A percentile compares a stretch with the other conserved stretches of the same genome.
Conservation (phyloP, 225 moss, liverwort and hornwort species). For the Bryum argenteum region DNA sequence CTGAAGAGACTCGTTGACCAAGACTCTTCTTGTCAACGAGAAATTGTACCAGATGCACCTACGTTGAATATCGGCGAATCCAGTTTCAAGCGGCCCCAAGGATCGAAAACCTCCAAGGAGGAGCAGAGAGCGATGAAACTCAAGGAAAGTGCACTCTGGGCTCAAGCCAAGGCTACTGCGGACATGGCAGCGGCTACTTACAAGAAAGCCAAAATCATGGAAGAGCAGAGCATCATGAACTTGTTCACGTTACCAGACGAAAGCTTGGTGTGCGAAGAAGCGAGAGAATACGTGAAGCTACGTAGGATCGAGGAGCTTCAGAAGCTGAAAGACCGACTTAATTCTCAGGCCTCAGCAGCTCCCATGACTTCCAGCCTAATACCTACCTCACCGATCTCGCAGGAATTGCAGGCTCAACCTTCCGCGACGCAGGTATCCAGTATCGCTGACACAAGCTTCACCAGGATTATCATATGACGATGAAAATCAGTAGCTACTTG, state of each 20-base stretch:
- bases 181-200: conserved; percentile 58
- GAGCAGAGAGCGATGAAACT: conserved; percentile 51
- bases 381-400: conserved; percentile 40
- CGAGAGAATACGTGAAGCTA: conserved; percentile 52
- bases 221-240: conserved; percentile 57
- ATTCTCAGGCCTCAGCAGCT: conserved; percentile 33
- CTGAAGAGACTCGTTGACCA: conserved; percentile 46
- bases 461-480: conserved; percentile 44
- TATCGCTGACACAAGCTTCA: conserved; percentile 52
- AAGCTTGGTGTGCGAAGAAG: conserved; percentile 49
- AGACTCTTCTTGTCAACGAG: conserved; percentile 50
- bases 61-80: conserved; percentile 50
- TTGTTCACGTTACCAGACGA: conserved; percentile 53
- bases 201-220: conserved; percentile 52
- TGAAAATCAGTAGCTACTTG: conserved; percentile 28
- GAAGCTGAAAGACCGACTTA: conserved; percentile 50
- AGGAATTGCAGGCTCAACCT: conserved; percentile 48
- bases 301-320: conserved; percentile 52
- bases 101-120: conserved; percentile 52
- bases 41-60: conserved; percentile 39
- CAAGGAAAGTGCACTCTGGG: conserved; percentile 52
- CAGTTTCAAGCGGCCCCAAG: conserved; percentile 52
- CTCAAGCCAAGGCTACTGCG: conserved; percentile 57
- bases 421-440: conserved; percentile 51
- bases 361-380: conserved; percentile 36